Evolutionary conservation across 2,329 filamentous ascomycete species (phyloP), one percentile per base, ranked within the genome.

Genomic region (Colletotrichum salicis): DNA sequence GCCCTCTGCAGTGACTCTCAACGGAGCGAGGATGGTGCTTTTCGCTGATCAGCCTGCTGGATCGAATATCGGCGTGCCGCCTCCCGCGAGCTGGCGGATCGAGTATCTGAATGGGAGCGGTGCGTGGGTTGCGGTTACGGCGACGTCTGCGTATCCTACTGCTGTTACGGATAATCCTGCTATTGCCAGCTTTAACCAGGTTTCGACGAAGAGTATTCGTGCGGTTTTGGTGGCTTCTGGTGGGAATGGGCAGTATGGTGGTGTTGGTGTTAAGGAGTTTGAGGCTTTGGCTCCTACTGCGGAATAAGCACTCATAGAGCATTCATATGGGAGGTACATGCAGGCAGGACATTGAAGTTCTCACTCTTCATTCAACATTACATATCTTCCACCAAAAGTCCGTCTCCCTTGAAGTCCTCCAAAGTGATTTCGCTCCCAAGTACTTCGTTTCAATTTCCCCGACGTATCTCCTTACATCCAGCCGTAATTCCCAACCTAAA

Each of bases 11-110:
- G 78, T 81, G 15, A 64, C 74, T 45, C 73, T 82, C 29, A 78
- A 79, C 68, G 78, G 78, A 0, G 75, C 75, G n/a, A 70, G 77
- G 2, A 76, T 81, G 31, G 75, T 77, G 4, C 80, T 80, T 52
- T 80, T 80, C 61, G 76, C 79, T 0, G 79, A 81, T 19, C 75
- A 79, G 51, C 75, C 76, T 0, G 78, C 77, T 0, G 78, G 79
- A 3, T 76, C 77, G 2, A 78, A 75, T 12, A 64, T 78, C 8
- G 78, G 79, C 3, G 77, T 81, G 8, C 78, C 79, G 13, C 78
- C 79, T 0, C 78, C 79, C 1, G 74, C 75, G 0, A 73, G 73
- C 10, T 80, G 78, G 79, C 69, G 67, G 19, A 69, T 77, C 0
- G 77, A 80, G 68, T 80, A 79, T 24, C 51, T 76, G 24, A 70